A percentile compares a stretch with the other conserved stretches of the same genome.
Evolutionary conservation across 2,329 filamentous ascomycete genomes (phyloP).

Genomic region (Fusarium sp.): DNA sequence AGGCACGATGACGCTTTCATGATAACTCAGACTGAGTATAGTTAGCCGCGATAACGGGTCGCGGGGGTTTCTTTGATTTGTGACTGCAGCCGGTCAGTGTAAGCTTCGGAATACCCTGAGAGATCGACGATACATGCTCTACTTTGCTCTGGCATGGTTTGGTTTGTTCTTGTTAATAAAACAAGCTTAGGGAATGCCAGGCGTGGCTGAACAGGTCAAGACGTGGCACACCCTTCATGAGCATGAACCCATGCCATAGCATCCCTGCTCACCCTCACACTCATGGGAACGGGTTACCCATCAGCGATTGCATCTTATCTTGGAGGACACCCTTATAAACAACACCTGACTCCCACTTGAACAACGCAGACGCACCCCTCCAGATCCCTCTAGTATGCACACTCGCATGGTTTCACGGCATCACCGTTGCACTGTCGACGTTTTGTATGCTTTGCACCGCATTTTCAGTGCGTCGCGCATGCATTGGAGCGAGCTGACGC

Average conservation of each 20-base stretch:
- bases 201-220: slow-evolving; percentile 28
- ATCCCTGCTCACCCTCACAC: slow-evolving; percentile 9
- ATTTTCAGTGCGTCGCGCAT: slow-evolving; percentile 37
- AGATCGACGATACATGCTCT: slow-evolving; percentile 42
- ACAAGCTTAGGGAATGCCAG: slow-evolving; percentile 13
- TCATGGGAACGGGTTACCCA: slow-evolving; percentile 21
- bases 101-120: slow-evolving; percentile 25
- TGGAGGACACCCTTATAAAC: slow-evolving; percentile 23
- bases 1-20: slow-evolving; percentile 42
- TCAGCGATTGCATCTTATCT: slow-evolving; percentile 39
- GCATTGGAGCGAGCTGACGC: slow-evolving; percentile 35
- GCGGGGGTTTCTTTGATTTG: slow-evolving; percentile 16
- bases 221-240: slow-evolving; percentile 26
- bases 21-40: slow-evolving; percentile 23
- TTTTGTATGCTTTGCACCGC: slow-evolving; percentile 7
- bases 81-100: slow-evolving; percentile 47
- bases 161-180: slow-evolving; percentile 4
- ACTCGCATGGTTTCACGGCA: slow-evolving; percentile 39
- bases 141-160: not conserved
- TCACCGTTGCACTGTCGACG: slow-evolving; percentile 38
- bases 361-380: slow-evolving; percentile 40
- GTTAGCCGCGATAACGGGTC: slow-evolving; percentile 35
- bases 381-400: slow-evolving; percentile 8
- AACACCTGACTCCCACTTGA: slow-evolving; percentile 27
- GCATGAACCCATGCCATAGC: slow-evolving; percentile 7